Evolutionary conservation across 352 stramenopile genomes (phyloP), one percentile per base, ranked within the genome.

Genomic region (Phytopythium oedochilum): DNA sequence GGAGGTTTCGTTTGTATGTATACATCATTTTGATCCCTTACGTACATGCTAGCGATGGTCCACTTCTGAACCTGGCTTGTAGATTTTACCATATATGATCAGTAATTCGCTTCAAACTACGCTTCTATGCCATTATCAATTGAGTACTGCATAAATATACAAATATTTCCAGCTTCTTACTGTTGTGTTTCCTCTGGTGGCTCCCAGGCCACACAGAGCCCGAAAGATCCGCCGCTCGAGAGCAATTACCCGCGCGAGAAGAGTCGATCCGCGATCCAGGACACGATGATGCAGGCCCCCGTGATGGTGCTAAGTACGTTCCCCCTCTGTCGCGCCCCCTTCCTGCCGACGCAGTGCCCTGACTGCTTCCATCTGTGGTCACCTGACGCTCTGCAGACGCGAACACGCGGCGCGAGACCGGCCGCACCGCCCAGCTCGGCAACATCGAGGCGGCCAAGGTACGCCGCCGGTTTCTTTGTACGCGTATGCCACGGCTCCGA

Each of bases 331-430:
- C 3, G 35, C 20, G 18, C 15, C 47, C 12, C n/a, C 17, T 29
- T 26, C 17, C 29, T 59, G 12, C 1, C 11, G 0, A 4, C 36
- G 22, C 2, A 1, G 9, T 7, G 40, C 7, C 5, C 40, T 47
- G 22, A 47, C 22, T 34, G 18, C 28, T 5, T 28, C 5, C 20
- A 3, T 10, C 1, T 38, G 17, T 15, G 28, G 5, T 47, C 44
- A 12, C 44, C 29, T 25, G 49, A 4, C 40, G 40, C 18, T 42
- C 0, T 43, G 4, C 53, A 94, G 86, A 99, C 78, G 87, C 92
- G 45, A 99, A 99, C 75, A 99, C 97, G 35, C 97, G 98, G 78
- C 90, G 97, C 60, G 93, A 99, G 70, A 99, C 96, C 34, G 97
- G 97, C 26, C 89, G 97, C 58, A 97, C 97, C 58, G 97, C 97